Evolutionary conservation across 2,329 filamentous ascomycete species (phyloP), one percentile per base, ranked within the genome.

Genomic region (Trichoderma atroviride): DNA sequence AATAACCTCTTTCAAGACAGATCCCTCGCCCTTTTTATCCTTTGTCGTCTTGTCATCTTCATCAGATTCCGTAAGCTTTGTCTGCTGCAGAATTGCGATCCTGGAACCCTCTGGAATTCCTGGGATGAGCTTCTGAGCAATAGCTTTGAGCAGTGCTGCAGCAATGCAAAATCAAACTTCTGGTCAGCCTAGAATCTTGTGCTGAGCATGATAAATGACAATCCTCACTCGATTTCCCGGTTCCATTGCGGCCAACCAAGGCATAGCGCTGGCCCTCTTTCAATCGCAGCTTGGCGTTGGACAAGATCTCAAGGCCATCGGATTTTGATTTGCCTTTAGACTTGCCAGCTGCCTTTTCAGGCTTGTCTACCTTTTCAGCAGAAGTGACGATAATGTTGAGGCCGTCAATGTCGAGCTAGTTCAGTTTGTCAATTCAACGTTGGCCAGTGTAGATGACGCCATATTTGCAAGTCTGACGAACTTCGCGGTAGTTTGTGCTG

Each of bases 221-320:
- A 16, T 56, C 75, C 85, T 78, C 79, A 91, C 89, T 95, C 4
- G 92, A 94, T 76, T 96, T 96, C 6, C 93, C 93, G 2, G 89
- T 91, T 0, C 93, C 93, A 79, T 96, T 96, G 7, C 92, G 86
- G 0, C 93, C 93, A 24, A 95, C 83, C 1, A 96, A 82, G 0
- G 92, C 92, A 82, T 96, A 96, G 71, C 91, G 86, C 57, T 89
- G 84, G 0, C 91, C 90, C 61, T 89, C 87, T 72, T 95, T 92
- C 3, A 96, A 81, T 29, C 89, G 87, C 43, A 96, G 80, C 69
- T 89, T 89, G 1, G 91, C 91, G 77, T 91, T 88, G 11, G 83
- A 83, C 3, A 96, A 83, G 6, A 96, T 86, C 77, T 96, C 92
- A n/a, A 84, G 79, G 11, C 85, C 85, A 4, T 84, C 81, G 13